Evolutionary conservation across 441 rosid species (phyloP).

Genomic region (Codiaeum variegatum): DNA sequence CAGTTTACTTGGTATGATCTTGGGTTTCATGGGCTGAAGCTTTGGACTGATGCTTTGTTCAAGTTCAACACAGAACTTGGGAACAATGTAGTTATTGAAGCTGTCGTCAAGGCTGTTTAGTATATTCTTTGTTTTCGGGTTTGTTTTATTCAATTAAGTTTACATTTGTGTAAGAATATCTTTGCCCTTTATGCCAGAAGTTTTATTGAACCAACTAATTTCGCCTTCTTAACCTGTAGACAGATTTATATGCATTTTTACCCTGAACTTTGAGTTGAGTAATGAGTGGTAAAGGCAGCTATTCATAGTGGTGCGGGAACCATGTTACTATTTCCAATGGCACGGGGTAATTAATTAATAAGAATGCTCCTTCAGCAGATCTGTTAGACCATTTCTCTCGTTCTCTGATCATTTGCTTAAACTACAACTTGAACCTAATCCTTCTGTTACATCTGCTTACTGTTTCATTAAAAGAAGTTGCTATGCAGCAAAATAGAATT

Average conservation of each 20-base stretch:
- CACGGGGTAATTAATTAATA: background rate
- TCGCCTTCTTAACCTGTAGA: background rate
- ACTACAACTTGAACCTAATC: background rate
- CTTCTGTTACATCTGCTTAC: background rate
- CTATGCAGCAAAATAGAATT: background rate
- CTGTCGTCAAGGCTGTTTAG: background rate
- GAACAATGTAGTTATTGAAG: background rate
- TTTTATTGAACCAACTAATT: background rate
- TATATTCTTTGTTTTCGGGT: background rate
- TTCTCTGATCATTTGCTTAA: background rate
- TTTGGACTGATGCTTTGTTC: conserved; percentile 18
- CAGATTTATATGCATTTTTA: background rate
- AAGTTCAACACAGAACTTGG: conserved; percentile 3
- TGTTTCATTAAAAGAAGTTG: background rate
- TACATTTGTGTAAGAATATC: background rate
- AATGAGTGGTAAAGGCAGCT: background rate
- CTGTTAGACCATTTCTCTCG: background rate
- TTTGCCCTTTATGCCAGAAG: background rate
- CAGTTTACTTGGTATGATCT: background rate
- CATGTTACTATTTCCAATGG: background rate
- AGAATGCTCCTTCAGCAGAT: background rate
- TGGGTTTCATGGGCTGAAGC: background rate
- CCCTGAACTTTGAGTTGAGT: background rate
- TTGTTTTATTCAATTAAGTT: background rate
- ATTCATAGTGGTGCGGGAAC: background rate